Evolutionary conservation across 2,329 filamentous ascomycete genomes (phyloP).

Genomic region (Epichloe sibirici): DNA sequence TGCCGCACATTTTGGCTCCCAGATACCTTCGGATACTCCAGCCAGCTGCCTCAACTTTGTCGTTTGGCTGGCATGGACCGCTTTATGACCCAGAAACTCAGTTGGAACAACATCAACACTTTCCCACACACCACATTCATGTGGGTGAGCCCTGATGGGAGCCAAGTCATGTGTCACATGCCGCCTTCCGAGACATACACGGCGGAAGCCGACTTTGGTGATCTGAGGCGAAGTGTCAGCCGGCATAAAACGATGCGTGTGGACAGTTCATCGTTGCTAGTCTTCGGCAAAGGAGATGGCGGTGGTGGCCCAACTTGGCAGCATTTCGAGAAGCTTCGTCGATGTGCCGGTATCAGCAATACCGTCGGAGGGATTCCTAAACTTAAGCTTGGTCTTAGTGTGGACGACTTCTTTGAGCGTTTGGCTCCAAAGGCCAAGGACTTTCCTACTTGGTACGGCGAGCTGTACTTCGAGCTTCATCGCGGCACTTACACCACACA

Average conservation of each 20-base stretch:
- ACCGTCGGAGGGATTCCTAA: conserved; percentile 68
- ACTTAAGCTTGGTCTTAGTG: conserved; percentile 76
- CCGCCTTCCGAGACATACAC: conserved; percentile 92
- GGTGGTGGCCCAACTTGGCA: conserved; percentile 90
- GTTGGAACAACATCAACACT: conserved; percentile 99
- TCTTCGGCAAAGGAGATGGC: conserved; percentile 94
- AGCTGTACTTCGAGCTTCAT: conserved; percentile 95
- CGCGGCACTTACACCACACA: conserved; percentile 96
- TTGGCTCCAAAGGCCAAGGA: conserved; percentile 68
- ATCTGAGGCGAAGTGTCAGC: conserved; percentile 76
- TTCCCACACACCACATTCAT: conserved; percentile 99
- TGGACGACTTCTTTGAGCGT: conserved; percentile 86
- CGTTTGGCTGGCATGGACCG: conserved; percentile 89
- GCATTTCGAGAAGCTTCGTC: conserved; percentile 86
- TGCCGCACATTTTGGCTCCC: conserved; percentile 94
- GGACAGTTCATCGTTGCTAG: conserved; percentile 77
- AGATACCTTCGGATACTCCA: conserved; percentile 95
- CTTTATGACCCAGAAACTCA: conserved; percentile 96
- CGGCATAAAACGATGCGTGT: conserved; percentile 95
- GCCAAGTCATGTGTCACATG: conserved; percentile 97
- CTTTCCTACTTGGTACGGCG: conserved; percentile 93
- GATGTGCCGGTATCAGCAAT: conserved; percentile 85
- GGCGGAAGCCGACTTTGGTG: conserved; percentile 85
- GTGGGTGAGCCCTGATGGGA: conserved; percentile 92
- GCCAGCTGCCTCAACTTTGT: conserved; percentile 86